phyloP scores from a whole-genome alignment of 345 rosid species.

The Eucalyptus marginata region DNA sequence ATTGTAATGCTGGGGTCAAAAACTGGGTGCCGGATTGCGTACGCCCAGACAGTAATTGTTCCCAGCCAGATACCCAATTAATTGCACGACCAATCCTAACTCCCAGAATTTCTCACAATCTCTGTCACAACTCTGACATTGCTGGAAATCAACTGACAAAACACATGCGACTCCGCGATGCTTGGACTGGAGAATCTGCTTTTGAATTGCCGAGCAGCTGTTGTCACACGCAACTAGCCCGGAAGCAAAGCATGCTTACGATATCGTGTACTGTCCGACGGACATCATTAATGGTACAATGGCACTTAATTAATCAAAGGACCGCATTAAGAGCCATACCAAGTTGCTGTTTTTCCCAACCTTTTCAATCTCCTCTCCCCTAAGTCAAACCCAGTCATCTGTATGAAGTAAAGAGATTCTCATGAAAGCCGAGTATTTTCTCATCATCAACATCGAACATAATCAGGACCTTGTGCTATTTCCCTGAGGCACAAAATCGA shows the following conservation, averaged over 20 bases:
- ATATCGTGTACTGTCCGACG: not conserved
- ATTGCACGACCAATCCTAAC: not conserved
- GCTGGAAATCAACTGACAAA: not conserved
- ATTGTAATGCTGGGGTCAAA: not conserved
- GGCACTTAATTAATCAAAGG: not conserved
- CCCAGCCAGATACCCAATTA: not conserved
- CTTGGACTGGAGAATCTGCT: not conserved
- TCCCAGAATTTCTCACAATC: not conserved
- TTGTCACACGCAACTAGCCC: not conserved
- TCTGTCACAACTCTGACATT: not conserved
- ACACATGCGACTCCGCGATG: not conserved
- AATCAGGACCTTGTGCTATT: not conserved
- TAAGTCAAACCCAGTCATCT: not conserved
- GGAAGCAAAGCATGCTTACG: not conserved
- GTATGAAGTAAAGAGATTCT: not conserved
- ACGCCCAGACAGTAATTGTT: not conserved
- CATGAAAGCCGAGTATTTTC: not conserved
- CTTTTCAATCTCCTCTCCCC: not conserved
- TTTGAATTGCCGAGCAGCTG: not conserved
- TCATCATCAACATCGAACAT: not conserved
- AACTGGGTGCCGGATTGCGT: not conserved
- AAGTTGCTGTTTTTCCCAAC: not conserved
- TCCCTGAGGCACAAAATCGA: not conserved
- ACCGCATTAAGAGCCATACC: not conserved
- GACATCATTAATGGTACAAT: not conserved